phyloP scores from a whole-genome alignment of 1,284 basidiomycete genomes.

The Ganoderma sp. region DNA sequence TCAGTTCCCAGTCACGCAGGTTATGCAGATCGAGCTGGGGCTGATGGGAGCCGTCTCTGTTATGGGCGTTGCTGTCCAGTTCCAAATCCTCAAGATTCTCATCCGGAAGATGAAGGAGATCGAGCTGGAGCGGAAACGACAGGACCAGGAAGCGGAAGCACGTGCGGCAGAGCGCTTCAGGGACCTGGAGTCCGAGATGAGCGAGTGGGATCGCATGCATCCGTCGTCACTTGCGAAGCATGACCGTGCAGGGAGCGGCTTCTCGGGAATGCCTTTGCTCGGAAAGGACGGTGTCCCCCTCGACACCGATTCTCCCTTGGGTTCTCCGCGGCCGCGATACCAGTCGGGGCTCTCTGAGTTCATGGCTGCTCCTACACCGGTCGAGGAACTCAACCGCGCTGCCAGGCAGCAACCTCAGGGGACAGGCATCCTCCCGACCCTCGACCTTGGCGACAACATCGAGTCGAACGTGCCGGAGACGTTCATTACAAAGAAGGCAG shows the following conservation, averaged over 20 bases:
- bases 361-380: constrained; percentile 61
- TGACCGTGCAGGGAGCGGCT: constrained; percentile 66
- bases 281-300: constrained; percentile 49
- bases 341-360: constrained; percentile 76
- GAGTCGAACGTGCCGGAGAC: constrained; percentile 72
- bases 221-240: constrained; percentile 64
- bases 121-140: constrained; percentile 73
- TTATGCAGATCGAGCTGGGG: constrained; percentile 93
- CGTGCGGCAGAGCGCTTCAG: constrained; percentile 77
- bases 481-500: constrained; percentile 52
- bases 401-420: constrained; percentile 51
- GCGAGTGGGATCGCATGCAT: constrained; percentile 88
- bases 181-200: constrained; percentile 72
- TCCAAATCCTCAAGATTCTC: constrained; percentile 82
- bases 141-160: constrained; percentile 77
- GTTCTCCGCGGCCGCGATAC: constrained; percentile 60
- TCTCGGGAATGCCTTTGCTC: constrained; percentile 46
- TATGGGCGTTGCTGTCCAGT: constrained; percentile 89
- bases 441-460: constrained; percentile 77
- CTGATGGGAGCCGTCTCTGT: constrained; percentile 81
- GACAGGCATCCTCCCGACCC: constrained; percentile 65
- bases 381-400: constrained; percentile 62
- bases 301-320: constrained; percentile 53
- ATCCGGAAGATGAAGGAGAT: constrained; percentile 82
- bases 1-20: constrained; percentile 83